These are phyloP conservation scores for Wickerhamomyces subpelliculosus DNA, from an alignment of 805 yeast genomes.

Conservation along the genomic window DNA sequence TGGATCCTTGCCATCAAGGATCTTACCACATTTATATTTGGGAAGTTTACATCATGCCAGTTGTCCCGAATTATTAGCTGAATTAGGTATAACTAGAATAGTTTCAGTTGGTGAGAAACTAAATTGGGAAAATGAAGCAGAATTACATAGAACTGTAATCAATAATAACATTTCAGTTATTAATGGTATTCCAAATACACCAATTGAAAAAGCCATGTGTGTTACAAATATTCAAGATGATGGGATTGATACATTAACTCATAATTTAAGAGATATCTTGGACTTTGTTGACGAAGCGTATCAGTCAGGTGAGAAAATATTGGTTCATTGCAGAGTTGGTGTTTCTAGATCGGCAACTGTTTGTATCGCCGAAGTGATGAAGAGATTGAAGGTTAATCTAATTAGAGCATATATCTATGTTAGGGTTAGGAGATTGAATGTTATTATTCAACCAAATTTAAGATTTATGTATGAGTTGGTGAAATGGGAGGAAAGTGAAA, in stretches of 20 bases:
- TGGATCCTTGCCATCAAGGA: constrained; percentile 80
- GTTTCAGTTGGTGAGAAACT: constrained; percentile 83
- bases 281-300: constrained; percentile 55
- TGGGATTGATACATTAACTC: constrained; percentile 73
- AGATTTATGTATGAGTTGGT: constrained; percentile 87
- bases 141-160: constrained; percentile 9
- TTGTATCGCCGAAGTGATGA: constrained; percentile 93
- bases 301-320: constrained; percentile 38
- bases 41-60: constrained; percentile 84
- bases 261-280: constrained; percentile 56
- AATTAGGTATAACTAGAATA: constrained; percentile 63
- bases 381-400: constrained; percentile 54
- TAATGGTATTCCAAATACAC: constrained; percentile 8
- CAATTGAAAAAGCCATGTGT: constrained; percentile 35
- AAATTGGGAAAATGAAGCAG: constrained; percentile 41
- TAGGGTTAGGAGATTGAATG: constrained; percentile 83
- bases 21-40: constrained; percentile 75
- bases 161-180: constrained; percentile 15
- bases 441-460: constrained; percentile 90
- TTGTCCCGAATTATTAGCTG: constrained; percentile 51
- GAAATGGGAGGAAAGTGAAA: constrained; percentile 46
- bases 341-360: constrained; percentile 94
- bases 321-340: constrained; percentile 94
- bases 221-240: constrained; percentile 81
- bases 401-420: constrained; percentile 82